A percentile compares a stretch with the other conserved stretches of the same genome.
Evolutionary conservation across 495 filamentous ascomycete genomes (phyloP).

Genomic region (Penicillium nucicola): DNA sequence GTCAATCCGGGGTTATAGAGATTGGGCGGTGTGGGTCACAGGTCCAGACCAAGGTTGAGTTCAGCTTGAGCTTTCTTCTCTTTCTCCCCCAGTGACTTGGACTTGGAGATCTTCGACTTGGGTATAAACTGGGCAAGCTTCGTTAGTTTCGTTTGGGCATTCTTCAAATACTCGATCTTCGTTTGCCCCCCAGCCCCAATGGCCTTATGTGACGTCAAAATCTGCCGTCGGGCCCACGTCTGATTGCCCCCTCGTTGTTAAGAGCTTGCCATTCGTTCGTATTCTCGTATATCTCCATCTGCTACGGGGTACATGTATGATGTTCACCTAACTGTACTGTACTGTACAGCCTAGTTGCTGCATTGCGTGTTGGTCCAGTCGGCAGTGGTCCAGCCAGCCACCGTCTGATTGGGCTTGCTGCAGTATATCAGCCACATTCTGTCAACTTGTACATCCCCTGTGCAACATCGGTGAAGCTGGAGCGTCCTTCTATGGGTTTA

Average conservation of each 20-base stretch:
- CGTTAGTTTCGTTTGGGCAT: not conserved
- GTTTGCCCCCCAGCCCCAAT: not conserved
- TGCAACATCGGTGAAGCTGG: not conserved
- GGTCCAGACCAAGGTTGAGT: not conserved
- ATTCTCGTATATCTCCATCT: not conserved
- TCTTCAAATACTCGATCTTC: not conserved
- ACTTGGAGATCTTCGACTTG: not conserved
- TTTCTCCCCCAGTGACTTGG: too few species aligned
- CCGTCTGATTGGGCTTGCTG: conserved; percentile 5
- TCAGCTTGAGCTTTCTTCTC: too few species aligned
- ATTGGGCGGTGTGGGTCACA: conserved; percentile 31
- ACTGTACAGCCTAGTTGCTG: too few species aligned
- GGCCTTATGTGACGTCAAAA: conserved; percentile 16
- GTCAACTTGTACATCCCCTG: not conserved
- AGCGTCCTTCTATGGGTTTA: not conserved
- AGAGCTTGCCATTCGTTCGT: not conserved
- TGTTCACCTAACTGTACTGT: too few species aligned
- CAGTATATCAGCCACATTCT: conserved; percentile 10
- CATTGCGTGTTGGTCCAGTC: conserved; percentile 8
- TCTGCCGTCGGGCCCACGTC: not conserved
- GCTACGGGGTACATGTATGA: too few species aligned
- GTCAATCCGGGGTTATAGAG: conserved; percentile 15
- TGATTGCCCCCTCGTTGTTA: not conserved
- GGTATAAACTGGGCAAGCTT: not conserved
- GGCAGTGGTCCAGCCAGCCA: conserved; percentile 6